Base-by-base conservation (phyloP, 2,329 filamentous ascomycete species). In the Pseudogymnoascus sp. region DNA sequence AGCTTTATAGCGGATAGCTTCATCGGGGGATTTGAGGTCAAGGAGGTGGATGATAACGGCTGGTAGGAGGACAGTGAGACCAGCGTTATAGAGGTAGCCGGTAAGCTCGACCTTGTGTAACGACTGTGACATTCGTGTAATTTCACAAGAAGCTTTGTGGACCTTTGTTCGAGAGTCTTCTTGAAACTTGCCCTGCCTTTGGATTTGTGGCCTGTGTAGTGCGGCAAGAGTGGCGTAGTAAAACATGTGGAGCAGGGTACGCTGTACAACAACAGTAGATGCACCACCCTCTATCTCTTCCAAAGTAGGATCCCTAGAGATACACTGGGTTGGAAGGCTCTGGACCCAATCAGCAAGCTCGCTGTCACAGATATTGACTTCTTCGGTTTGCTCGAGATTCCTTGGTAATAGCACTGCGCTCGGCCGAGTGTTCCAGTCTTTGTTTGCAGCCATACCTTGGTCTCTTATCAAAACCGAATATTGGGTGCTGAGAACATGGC, bases 21-120 rank as follows among this genome's bases (percentile, higher is more conserved):
- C 82, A 61, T 89, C 84, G 2, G 86, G 87, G 39, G 90, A 90
- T 73, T 93, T 94, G 82, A 95, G 92, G 72, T 94, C 91, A 11
- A 95, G 82, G 23, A 96, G 82, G 71, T 95, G 91, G 60, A 94
- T 94, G 68, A 95, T 94, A 78, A 95, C 92, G 38, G 91, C 91
- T 0, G 91, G 91, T 2, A 95, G 82, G 9, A 96, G 85, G 49
- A 94, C 90, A 0, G 91, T 95, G 8, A 95, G 91, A 42, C 91
- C 91, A 0, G 90, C 92, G 0, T 91, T 95, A 1, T 91, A 91
- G 12, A 95, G 82, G 70, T 85, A 94, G 62, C 83, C 83, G 65
- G 92, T 90, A n/a, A 95, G 79, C 61, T 88, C 84, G 60, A 87
- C 78, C 38, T 82, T 80, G 71, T 91, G 87, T 59, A 96, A 79